Evolutionary conservation across 2,329 filamentous ascomycete genomes (phyloP).

Genomic region (Fusarium praegraminearum): DNA sequence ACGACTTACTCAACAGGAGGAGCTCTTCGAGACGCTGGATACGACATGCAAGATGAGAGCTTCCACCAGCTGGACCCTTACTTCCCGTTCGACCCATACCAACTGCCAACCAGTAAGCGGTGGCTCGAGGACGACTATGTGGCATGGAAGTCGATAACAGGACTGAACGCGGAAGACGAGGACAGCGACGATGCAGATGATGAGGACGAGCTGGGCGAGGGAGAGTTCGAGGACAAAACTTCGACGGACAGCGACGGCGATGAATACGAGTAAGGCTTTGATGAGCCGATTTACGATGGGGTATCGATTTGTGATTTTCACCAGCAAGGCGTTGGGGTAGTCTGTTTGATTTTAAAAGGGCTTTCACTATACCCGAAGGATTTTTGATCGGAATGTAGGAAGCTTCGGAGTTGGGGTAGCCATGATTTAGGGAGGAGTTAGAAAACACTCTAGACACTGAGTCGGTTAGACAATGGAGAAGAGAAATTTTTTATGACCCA

Average conservation of each 20-base stretch:
- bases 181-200: constrained; percentile 65
- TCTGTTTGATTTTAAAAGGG: constrained; percentile 25
- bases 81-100: constrained; percentile 98
- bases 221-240: constrained; percentile 62
- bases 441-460: constrained; percentile 5
- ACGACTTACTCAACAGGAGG: constrained; percentile 68
- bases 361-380: constrained; percentile 31
- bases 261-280: constrained; percentile 52
- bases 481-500: constrained; percentile 2
- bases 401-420: not conserved
- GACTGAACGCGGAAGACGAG: constrained; percentile 70
- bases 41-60: constrained; percentile 73
- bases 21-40: constrained; percentile 63
- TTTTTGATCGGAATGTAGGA: constrained; percentile 18
- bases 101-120: constrained; percentile 84
- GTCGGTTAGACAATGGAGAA: not conserved
- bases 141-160: constrained; percentile 80
- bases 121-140: constrained; percentile 91
- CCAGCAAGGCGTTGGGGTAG: constrained; percentile 43
- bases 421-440: constrained; percentile 19
- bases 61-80: constrained; percentile 91
- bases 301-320: constrained; percentile 17
- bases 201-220: constrained; percentile 63
- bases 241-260: constrained; percentile 63
- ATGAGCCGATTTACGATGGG: constrained; percentile 6